Percentiles rank a stretch among this genome's conserved stretches.
Evolutionary conservation across 2,329 filamentous ascomycete species (phyloP).

Genomic region (Epichloe brachyelytri): DNA sequence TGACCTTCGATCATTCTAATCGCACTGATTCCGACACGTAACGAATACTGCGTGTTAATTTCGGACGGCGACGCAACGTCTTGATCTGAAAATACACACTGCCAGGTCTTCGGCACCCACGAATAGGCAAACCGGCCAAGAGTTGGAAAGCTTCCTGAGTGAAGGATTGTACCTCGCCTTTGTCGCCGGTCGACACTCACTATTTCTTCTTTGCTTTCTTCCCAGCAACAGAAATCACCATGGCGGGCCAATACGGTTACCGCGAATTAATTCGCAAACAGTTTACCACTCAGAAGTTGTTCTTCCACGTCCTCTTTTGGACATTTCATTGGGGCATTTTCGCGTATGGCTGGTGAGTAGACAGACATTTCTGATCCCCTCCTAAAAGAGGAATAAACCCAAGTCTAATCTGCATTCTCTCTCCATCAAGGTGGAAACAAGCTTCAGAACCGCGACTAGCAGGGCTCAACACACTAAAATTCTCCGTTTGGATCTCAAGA

Average conservation of each 20-base stretch:
- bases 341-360: constrained; percentile 65
- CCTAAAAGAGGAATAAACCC: background rate
- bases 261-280: constrained; percentile 44
- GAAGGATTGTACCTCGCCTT: background rate
- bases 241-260: constrained; percentile 29
- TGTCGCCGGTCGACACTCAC: constrained; percentile 44
- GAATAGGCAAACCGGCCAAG: background rate
- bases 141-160: background rate
- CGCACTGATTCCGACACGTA: background rate
- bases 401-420: background rate
- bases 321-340: constrained; percentile 67
- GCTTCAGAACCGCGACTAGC: constrained; percentile 52
- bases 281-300: constrained; percentile 55
- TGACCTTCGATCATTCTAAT: background rate
- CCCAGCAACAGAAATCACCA: constrained; percentile 5
- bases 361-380: background rate
- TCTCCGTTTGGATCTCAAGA: constrained; percentile 91
- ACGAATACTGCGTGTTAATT: background rate
- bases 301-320: constrained; percentile 77
- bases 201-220: constrained; percentile 9
- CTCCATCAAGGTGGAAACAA: constrained; percentile 62
- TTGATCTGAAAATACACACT: too few species aligned
- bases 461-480: constrained; percentile 67
- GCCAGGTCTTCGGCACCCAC: too few species aligned
- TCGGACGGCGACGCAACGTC: too few species aligned